Evolutionary conservation across 345 rosid genomes (phyloP), one percentile per base, ranked within the genome.

Genomic region (Aquilaria sinensis): DNA sequence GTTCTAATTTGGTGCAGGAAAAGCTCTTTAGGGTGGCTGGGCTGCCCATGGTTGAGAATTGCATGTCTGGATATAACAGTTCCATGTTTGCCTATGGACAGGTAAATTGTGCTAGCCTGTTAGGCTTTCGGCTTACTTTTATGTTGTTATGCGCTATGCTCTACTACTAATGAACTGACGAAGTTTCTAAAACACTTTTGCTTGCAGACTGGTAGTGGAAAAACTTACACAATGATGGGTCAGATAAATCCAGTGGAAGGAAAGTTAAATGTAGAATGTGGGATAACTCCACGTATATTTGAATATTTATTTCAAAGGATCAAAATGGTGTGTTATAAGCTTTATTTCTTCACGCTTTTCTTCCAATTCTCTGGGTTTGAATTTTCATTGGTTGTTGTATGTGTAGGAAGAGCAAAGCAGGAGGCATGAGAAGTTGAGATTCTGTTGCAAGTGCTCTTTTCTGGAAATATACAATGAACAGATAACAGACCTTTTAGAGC

Each of bases 1-100:
- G 47, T 49, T 56, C 65, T 67, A 66, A 62, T 55, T 60, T 60
- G 62, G 32, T 71, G 56, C 65, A 93, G 98, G 92, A 89, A 67
- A 83, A 80, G 58, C 76, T 93, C 50, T 89, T 93, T 71, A 75
- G 75, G 29, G 84, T 82, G 58, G 96, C 83, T 61, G 98, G 98
- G 16, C 62, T 87, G 55, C 94, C 98, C 52, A 87, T 89, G 96
- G 98, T 93, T 78, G 96, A 93, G 80, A 93, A 93, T 60, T 93
- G 98, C 79, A 64, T 90, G 74, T 85, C 97, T 55, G 98, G 98
- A 41, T 93, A 90, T 66, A 93, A 93, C 58, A 90, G 97, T 53
- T 93, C 96, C 53, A 85, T 93, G 84, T 93, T 93, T 37, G 97
- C 98, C 67, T 93, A 88, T 65, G 98, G 98, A 33, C 98, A 93